phyloP scores from a whole-genome alignment of 495 filamentous ascomycete species.

The Talaromyces thailandensis region DNA sequence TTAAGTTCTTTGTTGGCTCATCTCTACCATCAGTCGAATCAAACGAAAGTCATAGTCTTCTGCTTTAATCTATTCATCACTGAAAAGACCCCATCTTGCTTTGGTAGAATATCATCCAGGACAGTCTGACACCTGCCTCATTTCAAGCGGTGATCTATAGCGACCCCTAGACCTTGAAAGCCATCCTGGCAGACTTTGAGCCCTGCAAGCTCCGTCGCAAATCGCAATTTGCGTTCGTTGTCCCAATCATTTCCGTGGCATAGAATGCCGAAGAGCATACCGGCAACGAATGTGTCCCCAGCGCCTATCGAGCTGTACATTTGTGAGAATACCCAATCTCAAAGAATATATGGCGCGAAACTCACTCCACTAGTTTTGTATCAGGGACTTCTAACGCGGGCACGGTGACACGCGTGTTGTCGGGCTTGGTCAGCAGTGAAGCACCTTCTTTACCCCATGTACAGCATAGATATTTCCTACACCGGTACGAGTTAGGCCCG shows the following conservation, averaged over 20 bases:
- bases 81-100: background rate
- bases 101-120: background rate
- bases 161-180: slow-evolving; percentile 41
- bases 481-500: background rate
- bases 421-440: slow-evolving; percentile 31
- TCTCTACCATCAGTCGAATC: background rate
- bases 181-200: slow-evolving; percentile 59
- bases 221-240: slow-evolving; percentile 40
- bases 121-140: too few species aligned
- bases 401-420: slow-evolving; percentile 28
- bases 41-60: background rate
- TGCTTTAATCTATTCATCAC: too few species aligned
- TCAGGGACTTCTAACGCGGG: slow-evolving; percentile 32
- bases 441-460: slow-evolving; percentile 62
- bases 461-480: slow-evolving; percentile 26
- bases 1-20: too few species aligned
- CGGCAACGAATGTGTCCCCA: slow-evolving; percentile 69
- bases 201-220: slow-evolving; percentile 60
- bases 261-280: slow-evolving; percentile 53
- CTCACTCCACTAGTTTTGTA: slow-evolving; percentile 54
- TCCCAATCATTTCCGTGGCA: slow-evolving; percentile 44
- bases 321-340: slow-evolving; percentile 12
- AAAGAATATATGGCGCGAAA: slow-evolving; percentile 10
- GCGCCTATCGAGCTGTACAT: slow-evolving; percentile 53
- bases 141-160: background rate